phyloP scores from a whole-genome alignment of 139 green algal species.

The Desmodesmus armatus region DNA sequence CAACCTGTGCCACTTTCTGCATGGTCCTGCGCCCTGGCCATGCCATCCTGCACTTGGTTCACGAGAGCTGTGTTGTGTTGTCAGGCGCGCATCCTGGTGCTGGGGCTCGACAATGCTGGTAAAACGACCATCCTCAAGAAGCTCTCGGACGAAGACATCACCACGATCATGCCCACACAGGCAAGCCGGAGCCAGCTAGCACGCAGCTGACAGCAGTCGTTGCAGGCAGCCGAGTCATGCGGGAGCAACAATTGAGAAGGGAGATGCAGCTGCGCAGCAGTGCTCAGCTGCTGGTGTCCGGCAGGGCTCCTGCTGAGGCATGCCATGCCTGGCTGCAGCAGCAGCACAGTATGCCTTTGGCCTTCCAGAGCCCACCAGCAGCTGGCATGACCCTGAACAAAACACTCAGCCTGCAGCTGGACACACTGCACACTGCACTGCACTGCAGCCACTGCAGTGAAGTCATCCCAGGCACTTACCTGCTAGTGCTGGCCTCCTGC shows the following conservation, averaged over 20 bases:
- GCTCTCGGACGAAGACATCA: conserved; percentile 85
- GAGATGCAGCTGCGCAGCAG: no score
- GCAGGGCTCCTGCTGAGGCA: neutral
- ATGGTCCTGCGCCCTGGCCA: no score
- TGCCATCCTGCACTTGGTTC: no score
- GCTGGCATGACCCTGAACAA: no score
- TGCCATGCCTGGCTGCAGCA: neutral
- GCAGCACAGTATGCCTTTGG: neutral
- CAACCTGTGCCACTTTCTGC: no score
- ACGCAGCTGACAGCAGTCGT: no score
- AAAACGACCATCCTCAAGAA: conserved; percentile 90
- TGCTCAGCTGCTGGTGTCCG: neutral
- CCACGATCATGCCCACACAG: conserved; percentile 84
- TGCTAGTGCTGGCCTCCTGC: no score
- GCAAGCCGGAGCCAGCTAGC: conserved; percentile 27
- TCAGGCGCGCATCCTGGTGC: conserved; percentile 84
- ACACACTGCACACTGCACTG: neutral
- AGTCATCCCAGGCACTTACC: no score
- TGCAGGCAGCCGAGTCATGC: no score
- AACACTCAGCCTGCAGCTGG: no score
- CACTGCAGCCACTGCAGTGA: neutral
- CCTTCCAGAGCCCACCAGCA: neutral
- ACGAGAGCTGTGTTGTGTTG: no score
- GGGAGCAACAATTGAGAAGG: no score
- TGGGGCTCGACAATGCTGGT: conserved; percentile 87